Percentiles rank a stretch among this genome's conserved stretches.
These are phyloP conservation scores for Penicillium subrubescens DNA, from an alignment of 495 filamentous ascomycete species.

Conservation along the genomic window DNA sequence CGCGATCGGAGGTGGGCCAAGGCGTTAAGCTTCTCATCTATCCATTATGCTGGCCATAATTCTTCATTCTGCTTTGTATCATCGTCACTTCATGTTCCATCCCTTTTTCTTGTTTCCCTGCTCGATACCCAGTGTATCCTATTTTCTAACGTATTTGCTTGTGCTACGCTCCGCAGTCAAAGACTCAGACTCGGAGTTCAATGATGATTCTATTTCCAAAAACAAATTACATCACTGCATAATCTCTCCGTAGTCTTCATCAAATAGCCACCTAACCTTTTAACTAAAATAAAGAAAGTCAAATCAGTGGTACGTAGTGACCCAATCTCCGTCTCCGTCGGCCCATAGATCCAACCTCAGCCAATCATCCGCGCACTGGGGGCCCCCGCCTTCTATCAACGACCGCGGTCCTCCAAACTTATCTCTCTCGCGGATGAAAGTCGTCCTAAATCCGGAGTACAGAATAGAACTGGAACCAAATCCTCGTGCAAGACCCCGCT, in stretches of 20 bases:
- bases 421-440: background rate
- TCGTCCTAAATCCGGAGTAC: background rate
- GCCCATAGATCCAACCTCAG: conserved; percentile 7
- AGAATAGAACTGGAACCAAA: background rate
- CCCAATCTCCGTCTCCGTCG: background rate
- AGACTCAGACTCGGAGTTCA: background rate
- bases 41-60: conserved; percentile 32
- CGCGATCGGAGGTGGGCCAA: conserved; percentile 8
- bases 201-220: background rate
- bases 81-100: background rate
- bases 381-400: conserved; percentile 21
- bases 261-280: background rate
- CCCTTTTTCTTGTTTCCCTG: background rate
- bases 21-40: conserved; percentile 15
- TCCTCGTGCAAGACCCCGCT: background rate
- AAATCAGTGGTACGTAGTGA: too few relatives aligned
- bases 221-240: background rate
- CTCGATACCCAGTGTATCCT: conserved; percentile 16
- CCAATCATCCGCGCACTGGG: conserved; percentile 24
- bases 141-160: background rate
- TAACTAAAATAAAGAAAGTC: background rate
- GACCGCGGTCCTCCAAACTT: conserved; percentile 5
- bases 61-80: background rate
- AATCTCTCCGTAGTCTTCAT: background rate
- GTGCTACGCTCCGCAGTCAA: background rate